Conservation (phyloP, 352 stramenopile genomes). For the Thalassiosira gravida region DNA sequence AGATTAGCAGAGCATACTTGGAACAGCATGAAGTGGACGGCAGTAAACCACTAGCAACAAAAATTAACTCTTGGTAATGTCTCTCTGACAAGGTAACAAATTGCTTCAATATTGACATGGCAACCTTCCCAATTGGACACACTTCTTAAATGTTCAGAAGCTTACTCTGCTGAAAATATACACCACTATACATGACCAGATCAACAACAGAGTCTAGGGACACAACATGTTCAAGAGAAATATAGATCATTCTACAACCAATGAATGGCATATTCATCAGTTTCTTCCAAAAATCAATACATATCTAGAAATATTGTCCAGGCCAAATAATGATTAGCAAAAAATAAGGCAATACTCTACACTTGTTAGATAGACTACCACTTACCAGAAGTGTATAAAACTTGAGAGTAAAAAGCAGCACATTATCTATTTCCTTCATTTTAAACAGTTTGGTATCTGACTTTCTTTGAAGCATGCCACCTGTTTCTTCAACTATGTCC, state of each 20-base stretch:
- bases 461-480: slow-evolving; percentile 7
- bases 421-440: slow-evolving; percentile 25
- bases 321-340: neutral
- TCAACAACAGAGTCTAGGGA: slow-evolving; percentile 35
- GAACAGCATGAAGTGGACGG: slow-evolving; percentile 26
- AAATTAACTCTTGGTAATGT: slow-evolving; percentile 32
- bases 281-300: slow-evolving; percentile 4
- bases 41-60: slow-evolving; percentile 30
- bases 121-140: slow-evolving; percentile 26
- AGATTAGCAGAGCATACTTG: slow-evolving; percentile 29
- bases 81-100: slow-evolving; percentile 18
- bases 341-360: neutral
- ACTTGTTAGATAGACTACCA: neutral
- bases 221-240: slow-evolving; percentile 35
- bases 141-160: slow-evolving; percentile 16
- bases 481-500: slow-evolving; percentile 40
- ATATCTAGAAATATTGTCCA: neutral
- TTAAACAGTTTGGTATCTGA: slow-evolving; percentile 21
- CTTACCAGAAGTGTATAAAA: slow-evolving; percentile 31
- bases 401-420: slow-evolving; percentile 23
- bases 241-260: slow-evolving; percentile 20
- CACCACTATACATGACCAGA: slow-evolving; percentile 23
- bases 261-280: slow-evolving; percentile 13
- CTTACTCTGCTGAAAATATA: slow-evolving; percentile 24
- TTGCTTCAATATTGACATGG: slow-evolving; percentile 22